These are phyloP conservation scores for Cordyceps javanica DNA, from an alignment of 2,329 filamentous ascomycete genomes.

Conservation along the genomic window DNA sequence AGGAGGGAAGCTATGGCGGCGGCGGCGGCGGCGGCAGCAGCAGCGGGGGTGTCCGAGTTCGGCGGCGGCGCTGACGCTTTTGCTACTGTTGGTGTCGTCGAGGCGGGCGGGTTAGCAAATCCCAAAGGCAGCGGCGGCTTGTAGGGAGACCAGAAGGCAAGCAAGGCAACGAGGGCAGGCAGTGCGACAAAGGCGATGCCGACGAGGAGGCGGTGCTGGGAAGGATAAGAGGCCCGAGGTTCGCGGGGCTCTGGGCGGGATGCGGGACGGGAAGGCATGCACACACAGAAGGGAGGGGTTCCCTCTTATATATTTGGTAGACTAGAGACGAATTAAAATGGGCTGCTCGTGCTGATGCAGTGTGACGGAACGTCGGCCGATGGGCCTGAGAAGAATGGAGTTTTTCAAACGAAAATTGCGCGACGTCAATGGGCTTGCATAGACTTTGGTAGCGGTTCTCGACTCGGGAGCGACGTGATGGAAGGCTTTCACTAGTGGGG, in stretches of 20 bases:
- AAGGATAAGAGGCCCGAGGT: background rate
- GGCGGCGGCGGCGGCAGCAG: background rate
- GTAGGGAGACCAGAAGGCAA: background rate
- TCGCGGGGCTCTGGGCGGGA: conserved; percentile 3
- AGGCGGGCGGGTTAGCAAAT: background rate
- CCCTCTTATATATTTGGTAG: too few species aligned
- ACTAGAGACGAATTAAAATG: background rate
- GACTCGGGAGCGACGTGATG: background rate
- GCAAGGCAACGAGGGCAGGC: background rate
- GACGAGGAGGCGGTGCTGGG: background rate
- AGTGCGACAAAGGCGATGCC: background rate
- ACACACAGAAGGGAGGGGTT: too few species aligned
- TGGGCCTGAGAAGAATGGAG: background rate
- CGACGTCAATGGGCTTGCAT: background rate
- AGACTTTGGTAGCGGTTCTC: background rate
- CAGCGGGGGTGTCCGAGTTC: background rate
- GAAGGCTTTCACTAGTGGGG: conserved; percentile 8
- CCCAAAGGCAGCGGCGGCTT: background rate
- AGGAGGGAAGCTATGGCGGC: conserved; percentile 13
- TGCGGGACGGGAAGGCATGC: background rate
- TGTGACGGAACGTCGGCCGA: conserved; percentile 8
- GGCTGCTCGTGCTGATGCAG: background rate
- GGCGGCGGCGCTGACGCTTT: background rate
- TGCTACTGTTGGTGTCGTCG: background rate
- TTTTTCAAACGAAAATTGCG: conserved; percentile 1